Evolutionary conservation across 2,329 filamentous ascomycete genomes (phyloP).

Genomic region (Lasiodiplodia sp.): DNA sequence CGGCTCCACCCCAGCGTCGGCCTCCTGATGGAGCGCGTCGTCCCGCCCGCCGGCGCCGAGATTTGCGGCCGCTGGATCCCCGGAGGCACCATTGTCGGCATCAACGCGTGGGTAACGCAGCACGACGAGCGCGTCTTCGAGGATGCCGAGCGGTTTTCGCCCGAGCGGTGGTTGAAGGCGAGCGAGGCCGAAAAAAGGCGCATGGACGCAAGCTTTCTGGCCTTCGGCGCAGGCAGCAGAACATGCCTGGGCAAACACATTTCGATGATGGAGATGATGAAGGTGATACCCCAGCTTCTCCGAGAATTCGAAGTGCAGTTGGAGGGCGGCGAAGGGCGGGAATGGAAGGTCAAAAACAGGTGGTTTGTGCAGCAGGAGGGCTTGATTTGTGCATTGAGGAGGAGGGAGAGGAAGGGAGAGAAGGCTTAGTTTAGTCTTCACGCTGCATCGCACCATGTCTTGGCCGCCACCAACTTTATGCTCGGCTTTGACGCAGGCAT

Average conservation of each 20-base stretch:
- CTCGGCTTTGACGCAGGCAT: too few relatives aligned
- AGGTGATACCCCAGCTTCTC: slow-evolving; percentile 33
- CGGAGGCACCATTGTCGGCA: slow-evolving; percentile 41
- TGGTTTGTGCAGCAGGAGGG: slow-evolving; percentile 28
- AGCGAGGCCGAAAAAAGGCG: slow-evolving; percentile 2
- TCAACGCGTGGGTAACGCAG: slow-evolving; percentile 41
- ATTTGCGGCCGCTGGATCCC: slow-evolving; percentile 36
- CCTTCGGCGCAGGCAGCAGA: slow-evolving; percentile 31
- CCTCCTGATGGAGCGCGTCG: slow-evolving; percentile 42
- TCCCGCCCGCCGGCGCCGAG: slow-evolving; percentile 38
- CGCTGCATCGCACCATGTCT: too few relatives aligned
- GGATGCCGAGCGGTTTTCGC: slow-evolving; percentile 26
- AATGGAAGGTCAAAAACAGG: slow-evolving; percentile 28
- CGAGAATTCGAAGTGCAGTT: slow-evolving; percentile 31
- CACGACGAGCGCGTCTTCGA: slow-evolving; percentile 28
- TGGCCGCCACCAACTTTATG: too few relatives aligned
- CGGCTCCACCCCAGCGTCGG: slow-evolving; percentile 52
- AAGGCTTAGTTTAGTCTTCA: neutral
- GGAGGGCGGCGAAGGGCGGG: slow-evolving; percentile 7
- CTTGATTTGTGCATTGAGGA: slow-evolving; percentile 14
- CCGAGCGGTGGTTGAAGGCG: slow-evolving; percentile 31
- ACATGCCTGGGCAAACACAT: slow-evolving; percentile 34
- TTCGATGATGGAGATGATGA: slow-evolving; percentile 32
- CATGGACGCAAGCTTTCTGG: slow-evolving; percentile 29
- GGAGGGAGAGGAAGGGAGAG: slow-evolving; percentile 6